Evolutionary conservation across 1,139 yeast species (phyloP).

Genomic region (Suhomyces chickasaworum): DNA sequence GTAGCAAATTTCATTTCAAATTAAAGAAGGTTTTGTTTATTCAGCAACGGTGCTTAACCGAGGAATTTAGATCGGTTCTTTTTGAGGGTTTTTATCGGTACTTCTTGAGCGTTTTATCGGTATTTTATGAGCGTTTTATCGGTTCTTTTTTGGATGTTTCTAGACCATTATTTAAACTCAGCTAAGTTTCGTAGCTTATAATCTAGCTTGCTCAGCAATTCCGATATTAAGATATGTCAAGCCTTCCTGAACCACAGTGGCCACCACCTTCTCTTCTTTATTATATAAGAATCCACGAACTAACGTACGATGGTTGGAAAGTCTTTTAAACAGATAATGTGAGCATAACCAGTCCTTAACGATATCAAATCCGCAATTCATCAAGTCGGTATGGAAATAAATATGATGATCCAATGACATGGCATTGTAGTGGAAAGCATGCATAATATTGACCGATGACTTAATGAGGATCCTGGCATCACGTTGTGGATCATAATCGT

Average conservation of each 20-base stretch:
- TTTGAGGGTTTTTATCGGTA: too few species aligned
- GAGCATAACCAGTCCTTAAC: slow-evolving; percentile 45
- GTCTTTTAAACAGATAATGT: slow-evolving; percentile 39
- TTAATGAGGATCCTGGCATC: slow-evolving; percentile 38
- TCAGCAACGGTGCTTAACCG: too few species aligned
- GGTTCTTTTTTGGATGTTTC: not conserved
- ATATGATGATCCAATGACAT: slow-evolving; percentile 53
- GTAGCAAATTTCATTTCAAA: too few species aligned
- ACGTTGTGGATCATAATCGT: slow-evolving; percentile 35
- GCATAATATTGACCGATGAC: slow-evolving; percentile 41
- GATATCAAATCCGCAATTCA: slow-evolving; percentile 34
- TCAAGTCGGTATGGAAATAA: slow-evolving; percentile 40
- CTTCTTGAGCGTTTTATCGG: too few species aligned
- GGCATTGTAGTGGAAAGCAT: slow-evolving; percentile 48
- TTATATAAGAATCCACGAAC: slow-evolving; percentile 43
- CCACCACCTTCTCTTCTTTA: slow-evolving; percentile 37
- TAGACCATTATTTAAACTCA: not conserved
- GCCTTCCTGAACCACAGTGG: slow-evolving; percentile 50
- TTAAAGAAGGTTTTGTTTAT: too few species aligned
- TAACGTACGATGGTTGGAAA: slow-evolving; percentile 39
- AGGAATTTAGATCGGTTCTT: too few species aligned
- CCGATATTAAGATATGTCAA: slow-evolving; percentile 36
- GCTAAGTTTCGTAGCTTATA: slow-evolving; percentile 7
- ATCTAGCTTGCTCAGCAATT: slow-evolving; percentile 28
- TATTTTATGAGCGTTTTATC: too few species aligned